Conservation (phyloP, 2,329 filamentous ascomycete genomes). For the Polytolypa hystricis region DNA sequence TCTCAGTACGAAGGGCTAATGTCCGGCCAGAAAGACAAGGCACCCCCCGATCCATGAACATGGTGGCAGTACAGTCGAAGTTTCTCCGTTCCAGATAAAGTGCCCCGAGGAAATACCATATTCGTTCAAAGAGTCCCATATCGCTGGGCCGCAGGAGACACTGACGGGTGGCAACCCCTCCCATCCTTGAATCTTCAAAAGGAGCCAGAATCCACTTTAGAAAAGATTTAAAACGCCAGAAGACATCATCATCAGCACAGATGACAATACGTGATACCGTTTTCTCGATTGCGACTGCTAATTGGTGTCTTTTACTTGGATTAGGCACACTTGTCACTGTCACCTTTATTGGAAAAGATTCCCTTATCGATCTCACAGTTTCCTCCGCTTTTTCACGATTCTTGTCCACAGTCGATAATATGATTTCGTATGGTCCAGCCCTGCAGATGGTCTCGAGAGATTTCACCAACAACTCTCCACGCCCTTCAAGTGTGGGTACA, state of each 20-base stretch:
- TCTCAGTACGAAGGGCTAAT: conserved; percentile 71
- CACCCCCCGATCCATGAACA: conserved; percentile 77
- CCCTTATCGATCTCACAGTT: conserved; percentile 37
- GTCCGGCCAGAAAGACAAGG: conserved; percentile 84
- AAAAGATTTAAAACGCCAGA: conserved; percentile 70
- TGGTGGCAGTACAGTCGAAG: conserved; percentile 82
- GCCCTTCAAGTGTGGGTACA: conserved; percentile 77
- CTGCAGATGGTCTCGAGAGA: conserved; percentile 48
- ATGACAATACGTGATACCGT: conserved; percentile 68
- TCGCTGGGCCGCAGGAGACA: conserved; percentile 52
- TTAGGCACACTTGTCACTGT: conserved; percentile 60
- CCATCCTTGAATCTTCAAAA: conserved; percentile 63
- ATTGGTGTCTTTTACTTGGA: conserved; percentile 83
- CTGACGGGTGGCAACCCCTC: conserved; percentile 77
- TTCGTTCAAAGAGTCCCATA: conserved; percentile 40
- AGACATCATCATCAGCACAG: conserved; percentile 82
- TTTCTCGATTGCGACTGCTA: conserved; percentile 69
- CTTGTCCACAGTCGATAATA: conserved; percentile 68
- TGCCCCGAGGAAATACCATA: conserved; percentile 74
- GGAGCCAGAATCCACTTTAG: conserved; percentile 81
- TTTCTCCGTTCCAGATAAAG: conserved; percentile 79
- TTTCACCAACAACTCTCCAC: conserved; percentile 61
- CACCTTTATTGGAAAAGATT: conserved; percentile 49
- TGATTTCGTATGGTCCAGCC: conserved; percentile 47
- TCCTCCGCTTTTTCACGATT: conserved; percentile 53